Evolutionary conservation across 2,329 filamentous ascomycete species (phyloP).

Genomic region (Camptophora hylomeconis): DNA sequence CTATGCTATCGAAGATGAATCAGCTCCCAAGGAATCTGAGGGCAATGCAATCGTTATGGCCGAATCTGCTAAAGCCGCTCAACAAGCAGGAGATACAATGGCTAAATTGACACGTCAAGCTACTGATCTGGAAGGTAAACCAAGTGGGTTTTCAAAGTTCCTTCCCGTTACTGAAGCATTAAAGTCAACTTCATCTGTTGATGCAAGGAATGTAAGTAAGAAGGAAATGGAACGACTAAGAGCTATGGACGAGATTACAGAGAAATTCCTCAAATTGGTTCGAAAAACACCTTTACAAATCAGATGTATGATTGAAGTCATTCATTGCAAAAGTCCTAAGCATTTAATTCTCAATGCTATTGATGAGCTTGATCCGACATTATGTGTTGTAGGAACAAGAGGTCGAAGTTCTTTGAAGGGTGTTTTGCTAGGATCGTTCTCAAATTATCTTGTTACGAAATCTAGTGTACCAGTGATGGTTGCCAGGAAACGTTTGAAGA

Average conservation of each 20-base stretch:
- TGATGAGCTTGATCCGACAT: conserved; percentile 76
- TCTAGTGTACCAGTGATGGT: conserved; percentile 97
- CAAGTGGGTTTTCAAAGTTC: conserved; percentile 10
- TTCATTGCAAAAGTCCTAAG: conserved; percentile 96
- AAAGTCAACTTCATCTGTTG: conserved; percentile 31
- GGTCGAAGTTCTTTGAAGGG: conserved; percentile 87
- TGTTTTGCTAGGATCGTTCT: conserved; percentile 89
- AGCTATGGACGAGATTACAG: conserved; percentile 72
- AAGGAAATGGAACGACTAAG: conserved; percentile 67
- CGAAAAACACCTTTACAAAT: conserved; percentile 88
- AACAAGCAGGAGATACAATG: conserved; percentile 61
- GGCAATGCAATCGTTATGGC: conserved; percentile 40
- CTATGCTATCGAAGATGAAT: conserved; percentile 85
- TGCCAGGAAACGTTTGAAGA: conserved; percentile 74
- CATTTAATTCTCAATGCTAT: conserved; percentile 96
- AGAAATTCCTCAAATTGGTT: conserved; percentile 70
- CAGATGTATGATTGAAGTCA: conserved; percentile 83
- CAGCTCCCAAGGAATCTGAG: conserved; percentile 24
- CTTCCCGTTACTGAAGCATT: conserved; percentile 25
- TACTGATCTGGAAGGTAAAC: conserved; percentile 20
- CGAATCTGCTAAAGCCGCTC: conserved; percentile 62
- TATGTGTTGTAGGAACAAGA: conserved; percentile 85
- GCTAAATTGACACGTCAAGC: conserved; percentile 44
- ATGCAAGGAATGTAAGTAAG: conserved; percentile 41
- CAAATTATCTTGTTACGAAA: conserved; percentile 93